Evolutionary conservation across 2,329 filamentous ascomycete species (phyloP), one percentile per base, ranked within the genome.

Genomic region (Tolypocladium sp.): DNA sequence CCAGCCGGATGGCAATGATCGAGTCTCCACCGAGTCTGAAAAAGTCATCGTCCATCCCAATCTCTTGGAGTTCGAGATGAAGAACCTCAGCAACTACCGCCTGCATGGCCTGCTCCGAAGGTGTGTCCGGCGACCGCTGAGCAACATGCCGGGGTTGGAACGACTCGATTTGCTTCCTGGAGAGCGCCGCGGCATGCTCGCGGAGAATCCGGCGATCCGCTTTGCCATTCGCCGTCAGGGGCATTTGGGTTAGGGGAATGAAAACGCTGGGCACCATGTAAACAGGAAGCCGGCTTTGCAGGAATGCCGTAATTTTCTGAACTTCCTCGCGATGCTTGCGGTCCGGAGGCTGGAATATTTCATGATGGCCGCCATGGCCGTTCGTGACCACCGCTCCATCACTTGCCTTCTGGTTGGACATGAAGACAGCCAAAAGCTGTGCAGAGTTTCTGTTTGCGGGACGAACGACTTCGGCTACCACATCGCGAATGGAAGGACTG

Each of bases 1-100:
- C 60, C 7, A 61, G 55, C n/a, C 51, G 51, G 17, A 61, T 61
- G 7, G 60, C 60, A 9, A 55, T 57, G 15, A 88, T 60, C 10
- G 58, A 60, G 53, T 60, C 60, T 9, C 58, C 58, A 3, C 58
- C 60, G 3, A 60, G 53, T 3, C 56, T 52, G 41, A 63, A 61
- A 33, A 61, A 63, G 56, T 59, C 54, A n/a, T 61, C 59, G 25
- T 61, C 57, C 44, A 55, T 53, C 4, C 57, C 53, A 25, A 61
- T 51, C 4, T 59, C 57, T 20, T 25, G 22, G 3, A 22, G 38
- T 5, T 61, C 54, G 10, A 59, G 38, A 9, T 42, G 37, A 27
- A 59, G 52, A 20, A 57, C n/a, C 1, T 59, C 49, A 0, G 49
- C 57, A 4, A 58, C 56, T 9, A 60, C 33, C 10, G 20, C 20